Evolutionary conservation across 2,329 filamentous ascomycete genomes (phyloP).

Genomic region (Penicillium concentricum): DNA sequence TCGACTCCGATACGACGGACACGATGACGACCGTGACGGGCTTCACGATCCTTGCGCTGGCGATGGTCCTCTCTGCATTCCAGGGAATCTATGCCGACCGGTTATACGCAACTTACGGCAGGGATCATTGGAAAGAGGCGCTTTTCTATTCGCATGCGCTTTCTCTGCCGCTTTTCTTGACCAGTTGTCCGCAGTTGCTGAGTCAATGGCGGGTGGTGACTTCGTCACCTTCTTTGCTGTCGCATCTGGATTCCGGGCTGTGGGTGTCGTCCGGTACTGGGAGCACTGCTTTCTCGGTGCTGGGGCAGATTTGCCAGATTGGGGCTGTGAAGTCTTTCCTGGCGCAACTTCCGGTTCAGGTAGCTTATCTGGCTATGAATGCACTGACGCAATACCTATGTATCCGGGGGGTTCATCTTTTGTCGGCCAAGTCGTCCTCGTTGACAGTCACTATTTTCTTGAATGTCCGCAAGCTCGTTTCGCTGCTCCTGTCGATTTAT

Average conservation of each 20-base stretch:
- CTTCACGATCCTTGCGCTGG: constrained; percentile 77
- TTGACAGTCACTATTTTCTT: constrained; percentile 95
- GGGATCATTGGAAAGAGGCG: constrained; percentile 85
- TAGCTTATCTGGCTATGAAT: constrained; percentile 44
- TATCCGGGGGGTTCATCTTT: constrained; percentile 92
- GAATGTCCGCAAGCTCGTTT: constrained; percentile 92
- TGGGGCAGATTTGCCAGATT: constrained; percentile 15
- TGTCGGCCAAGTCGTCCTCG: constrained; percentile 83
- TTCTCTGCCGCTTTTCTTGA: constrained; percentile 47
- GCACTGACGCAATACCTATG: constrained; percentile 91
- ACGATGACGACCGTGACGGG: constrained; percentile 56
- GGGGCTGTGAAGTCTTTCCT: constrained; percentile 25
- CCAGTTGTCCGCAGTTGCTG: constrained; percentile 35
- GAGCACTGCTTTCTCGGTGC: constrained; percentile 11
- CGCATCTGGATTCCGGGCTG: constrained; percentile 2
- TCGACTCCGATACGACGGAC: constrained; percentile 31
- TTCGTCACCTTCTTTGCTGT: constrained; percentile 34
- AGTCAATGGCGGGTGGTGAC: constrained; percentile 38
- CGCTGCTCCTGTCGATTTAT: constrained; percentile 86
- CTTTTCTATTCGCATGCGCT: constrained; percentile 80
- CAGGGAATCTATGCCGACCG: constrained; percentile 96
- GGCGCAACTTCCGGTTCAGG: constrained; percentile 33
- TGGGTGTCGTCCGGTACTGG: background rate
- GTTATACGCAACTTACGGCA: constrained; percentile 80
- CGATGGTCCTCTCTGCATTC: constrained; percentile 84